Base-by-base conservation (phyloP, 2,329 filamentous ascomycete genomes). In the Pseudogymnoascus sp. region DNA sequence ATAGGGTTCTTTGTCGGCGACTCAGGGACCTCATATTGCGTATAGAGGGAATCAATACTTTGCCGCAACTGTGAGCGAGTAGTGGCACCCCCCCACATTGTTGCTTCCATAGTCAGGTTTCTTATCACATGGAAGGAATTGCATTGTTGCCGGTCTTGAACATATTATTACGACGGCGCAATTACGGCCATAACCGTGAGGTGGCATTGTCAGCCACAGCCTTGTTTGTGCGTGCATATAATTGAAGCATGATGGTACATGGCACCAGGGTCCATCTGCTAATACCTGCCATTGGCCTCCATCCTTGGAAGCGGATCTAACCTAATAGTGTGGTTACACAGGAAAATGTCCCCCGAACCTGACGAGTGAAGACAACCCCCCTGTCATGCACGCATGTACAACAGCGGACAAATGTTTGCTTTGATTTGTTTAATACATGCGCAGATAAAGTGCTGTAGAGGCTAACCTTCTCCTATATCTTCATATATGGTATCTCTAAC, bases 21-120 rank as follows among this genome's bases (percentile, higher is more conserved):
- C 29, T 64, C 62, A 39, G 67, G 67, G 31, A 68, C n/a, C 14
- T 63, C 12, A 57, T 64, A n/a, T 34, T 63, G 31, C 8, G 4
- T 16, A 10, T 39, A 23, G 16, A 69, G 63, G n/a, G 23, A 39
- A 42, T 18, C 62, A n/a, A 67, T 68, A 7, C 37, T 39, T 18
- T 59, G 8, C 21, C 51, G 36, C 18, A 69, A 64, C 57, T 67
- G 39, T 26, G n/a, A n/a, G 23, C 66, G 66, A 6, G 64, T 68
- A 23, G 65, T 63, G 12, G 23, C 6, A 16, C 66, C 62, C 42
- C 60, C 61, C 66, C 64, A 67, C 60, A 68, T 64, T 42, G 34
- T 45, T 60, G 21, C 42, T 51, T 51, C 21, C 5, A 26, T 26
- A 26, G 3, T 51, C 21, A 4, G 1, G 12, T 14, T 23, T n/a